Percentiles rank a stretch among this genome's conserved stretches.
Evolutionary conservation across 768 basidiomycete species (phyloP).

Genomic region (Lentinula lateritia): DNA sequence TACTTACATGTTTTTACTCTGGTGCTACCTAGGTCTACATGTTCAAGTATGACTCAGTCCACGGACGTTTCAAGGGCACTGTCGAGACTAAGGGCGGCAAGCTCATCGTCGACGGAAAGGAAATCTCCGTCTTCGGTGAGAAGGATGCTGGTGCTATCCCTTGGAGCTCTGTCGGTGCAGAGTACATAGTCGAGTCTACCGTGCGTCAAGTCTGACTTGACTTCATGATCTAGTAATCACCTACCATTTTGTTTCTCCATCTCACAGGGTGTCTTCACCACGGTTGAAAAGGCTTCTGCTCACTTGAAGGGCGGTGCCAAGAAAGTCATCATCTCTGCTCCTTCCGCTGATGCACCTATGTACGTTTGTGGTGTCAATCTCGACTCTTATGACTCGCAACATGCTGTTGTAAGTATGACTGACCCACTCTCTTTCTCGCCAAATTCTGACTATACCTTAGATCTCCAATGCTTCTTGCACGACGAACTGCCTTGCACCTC

Average conservation of each 20-base stretch:
- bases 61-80: conserved; percentile 86
- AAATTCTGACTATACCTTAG: conserved; percentile 20
- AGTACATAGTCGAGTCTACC: conserved; percentile 96
- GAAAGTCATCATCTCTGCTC: conserved; percentile 98
- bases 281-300: conserved; percentile 82
- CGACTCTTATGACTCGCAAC: conserved; percentile 82
- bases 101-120: conserved; percentile 77
- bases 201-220: conserved; percentile 32
- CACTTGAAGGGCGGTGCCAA: conserved; percentile 99
- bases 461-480: conserved; percentile 99
- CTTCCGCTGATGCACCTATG: conserved; percentile 96
- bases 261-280: conserved; percentile 93
- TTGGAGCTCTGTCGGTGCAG: conserved; percentile 78
- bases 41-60: conserved; percentile 97
- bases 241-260: conserved; percentile 10
- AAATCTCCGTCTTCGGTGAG: conserved; percentile 77
- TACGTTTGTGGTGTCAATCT: conserved; percentile 95
- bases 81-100: conserved; percentile 84
- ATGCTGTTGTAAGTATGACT: conserved; percentile 64
- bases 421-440: not conserved
- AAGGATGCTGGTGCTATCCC: conserved; percentile 80
- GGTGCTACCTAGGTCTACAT: conserved; percentile 71
- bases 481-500: conserved; percentile 98
- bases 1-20: not conserved
- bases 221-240: not conserved